phyloP scores from a whole-genome alignment of 352 stramenopile species.

The Nothophytophthora sp. region DNA sequence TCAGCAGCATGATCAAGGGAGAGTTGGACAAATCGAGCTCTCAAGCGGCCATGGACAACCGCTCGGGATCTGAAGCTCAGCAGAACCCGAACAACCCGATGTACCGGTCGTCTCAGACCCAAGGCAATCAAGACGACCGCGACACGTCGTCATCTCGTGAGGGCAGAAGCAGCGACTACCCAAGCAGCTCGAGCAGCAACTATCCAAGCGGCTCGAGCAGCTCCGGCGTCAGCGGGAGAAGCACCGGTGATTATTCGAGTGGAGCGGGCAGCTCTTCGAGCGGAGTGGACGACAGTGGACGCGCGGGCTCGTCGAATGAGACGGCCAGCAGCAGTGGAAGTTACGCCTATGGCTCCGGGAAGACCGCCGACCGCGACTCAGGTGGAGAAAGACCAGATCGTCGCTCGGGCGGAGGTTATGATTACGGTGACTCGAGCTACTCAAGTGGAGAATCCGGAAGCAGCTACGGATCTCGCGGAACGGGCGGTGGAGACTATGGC shows the following conservation, averaged over 20 bases:
- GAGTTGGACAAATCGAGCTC: conserved; percentile 5
- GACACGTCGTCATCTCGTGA: conserved; percentile 13
- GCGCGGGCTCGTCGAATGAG: not conserved
- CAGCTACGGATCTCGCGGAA: too few species aligned
- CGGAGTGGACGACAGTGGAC: not conserved
- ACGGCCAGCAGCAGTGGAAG: conserved; percentile 2
- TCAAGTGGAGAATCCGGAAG: conserved; percentile 1
- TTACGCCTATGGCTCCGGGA: not conserved
- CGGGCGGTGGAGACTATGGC: not conserved
- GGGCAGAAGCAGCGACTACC: conserved; percentile 13
- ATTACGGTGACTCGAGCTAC: conserved; percentile 18
- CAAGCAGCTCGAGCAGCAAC: conserved; percentile 11
- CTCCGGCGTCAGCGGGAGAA: conserved; percentile 16
- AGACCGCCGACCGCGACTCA: conserved; percentile 7
- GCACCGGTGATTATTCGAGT: conserved; percentile 3
- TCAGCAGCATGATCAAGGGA: conserved; percentile 5
- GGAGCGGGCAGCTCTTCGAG: conserved; percentile 3
- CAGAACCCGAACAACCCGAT: too few species aligned
- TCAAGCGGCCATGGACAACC: too few species aligned
- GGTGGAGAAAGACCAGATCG: conserved; percentile 1
- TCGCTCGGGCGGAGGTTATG: conserved; percentile 9
- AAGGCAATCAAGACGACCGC: conserved; percentile 4
- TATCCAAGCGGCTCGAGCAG: conserved; percentile 14
- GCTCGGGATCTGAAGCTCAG: not conserved
- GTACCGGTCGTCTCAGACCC: too few species aligned